Base-by-base conservation (phyloP, 2,329 filamentous ascomycete genomes). In the Ascosphaera aggregata region DNA sequence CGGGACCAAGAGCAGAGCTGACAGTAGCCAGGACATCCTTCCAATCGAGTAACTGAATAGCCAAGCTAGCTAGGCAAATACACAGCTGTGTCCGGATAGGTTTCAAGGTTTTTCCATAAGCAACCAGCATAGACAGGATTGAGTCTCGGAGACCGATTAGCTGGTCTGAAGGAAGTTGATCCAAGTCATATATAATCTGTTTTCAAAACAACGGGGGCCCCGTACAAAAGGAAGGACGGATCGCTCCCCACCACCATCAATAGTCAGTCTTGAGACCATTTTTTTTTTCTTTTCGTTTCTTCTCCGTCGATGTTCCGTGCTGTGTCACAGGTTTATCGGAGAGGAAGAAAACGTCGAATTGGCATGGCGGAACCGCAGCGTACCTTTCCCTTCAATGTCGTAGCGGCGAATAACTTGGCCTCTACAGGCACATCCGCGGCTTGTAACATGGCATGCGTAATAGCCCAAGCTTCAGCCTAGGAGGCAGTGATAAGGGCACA, bases 351-450 rank as follows among this genome's bases (percentile, higher is more conserved):
- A 18, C 37, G 38, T 24, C 42, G 34, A 43, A 37, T 34, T 36
- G 38, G 18, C n/a, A n/a, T n/a, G n/a, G n/a, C 37, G 38, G 20
- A 22, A 34, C n/a, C 18, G 35, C 24, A 34, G 48, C 62, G 47
- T 65, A 95, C 89, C 76, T 98, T 98, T 66, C 89, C 89, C 64
- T 92, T 93, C 52, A 98, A 65, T 39, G 89, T 98, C 36, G 86
- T 95, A 42, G 89, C 89, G 36, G 89, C 89, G 58, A 98, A 98
- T 43, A 98, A 66, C 56, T 89, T 89, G 18, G 81, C 80, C 56
- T 93, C 84, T 38, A 78, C 68, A 45, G 85, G 76, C 40, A 78
- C 71, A 45, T 77, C 68, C 38, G 63, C 52, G 13, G 81, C 80
- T 56, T 92, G 81, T 44, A 98, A 64, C 45, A 98, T 80, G 39